A percentile compares a stretch with the other conserved stretches of the same genome.
Conservation (phyloP, 1,284 basidiomycete genomes). For the Thecaphora thlaspeos region DNA sequence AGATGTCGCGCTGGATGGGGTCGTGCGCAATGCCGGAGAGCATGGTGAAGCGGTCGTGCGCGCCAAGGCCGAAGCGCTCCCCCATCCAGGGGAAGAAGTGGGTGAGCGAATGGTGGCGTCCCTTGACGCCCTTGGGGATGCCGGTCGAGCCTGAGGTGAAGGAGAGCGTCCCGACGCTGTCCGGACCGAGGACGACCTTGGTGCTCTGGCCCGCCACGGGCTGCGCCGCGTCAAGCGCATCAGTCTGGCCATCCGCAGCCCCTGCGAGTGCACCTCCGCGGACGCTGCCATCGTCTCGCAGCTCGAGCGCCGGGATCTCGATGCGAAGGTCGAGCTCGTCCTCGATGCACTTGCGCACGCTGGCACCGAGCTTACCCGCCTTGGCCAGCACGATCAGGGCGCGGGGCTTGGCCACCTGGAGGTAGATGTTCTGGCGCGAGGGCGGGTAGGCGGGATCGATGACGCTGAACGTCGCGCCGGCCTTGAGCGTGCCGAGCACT, state of each 20-base stretch:
- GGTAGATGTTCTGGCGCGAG: slow-evolving; percentile 89
- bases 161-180: slow-evolving; percentile 89
- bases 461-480: slow-evolving; percentile 94
- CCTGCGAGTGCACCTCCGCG: slow-evolving; percentile 69
- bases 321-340: slow-evolving; percentile 80
- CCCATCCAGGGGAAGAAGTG: slow-evolving; percentile 99
- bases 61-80: slow-evolving; percentile 74
- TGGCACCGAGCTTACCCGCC: slow-evolving; percentile 77
- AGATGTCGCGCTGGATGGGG: slow-evolving; percentile 98
- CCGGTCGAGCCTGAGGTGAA: slow-evolving; percentile 98
- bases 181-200: slow-evolving; percentile 82
- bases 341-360: slow-evolving; percentile 81
- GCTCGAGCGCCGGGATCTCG: slow-evolving; percentile 84
- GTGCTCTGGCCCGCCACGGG: slow-evolving; percentile 63
- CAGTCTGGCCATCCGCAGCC: slow-evolving; percentile 33
- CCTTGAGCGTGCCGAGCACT: slow-evolving; percentile 94
- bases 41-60: slow-evolving; percentile 91
- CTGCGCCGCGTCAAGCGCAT: slow-evolving; percentile 63
- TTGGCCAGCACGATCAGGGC: slow-evolving; percentile 88
- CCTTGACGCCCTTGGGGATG: slow-evolving; percentile 95
- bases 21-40: slow-evolving; percentile 98
- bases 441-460: slow-evolving; percentile 98
- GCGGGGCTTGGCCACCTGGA: slow-evolving; percentile 90
- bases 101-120: slow-evolving; percentile 91
- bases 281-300: slow-evolving; percentile 65